Percentiles rank a stretch among this genome's conserved stretches.
Conservation (phyloP, 2,329 filamentous ascomycete genomes). For the Davidsoniella neocaledoniae region DNA sequence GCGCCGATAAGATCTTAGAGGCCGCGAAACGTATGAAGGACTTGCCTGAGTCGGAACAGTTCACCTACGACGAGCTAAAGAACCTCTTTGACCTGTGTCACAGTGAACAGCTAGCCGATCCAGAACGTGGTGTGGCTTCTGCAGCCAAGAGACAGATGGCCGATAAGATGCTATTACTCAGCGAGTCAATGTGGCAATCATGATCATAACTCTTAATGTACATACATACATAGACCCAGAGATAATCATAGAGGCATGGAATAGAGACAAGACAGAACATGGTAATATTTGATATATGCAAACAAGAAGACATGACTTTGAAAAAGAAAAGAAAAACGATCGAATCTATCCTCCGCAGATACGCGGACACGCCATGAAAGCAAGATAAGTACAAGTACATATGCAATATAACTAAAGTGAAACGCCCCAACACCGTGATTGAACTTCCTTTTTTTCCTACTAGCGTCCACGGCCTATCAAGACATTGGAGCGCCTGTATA, state of each 20-base stretch:
- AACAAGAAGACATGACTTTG: background rate
- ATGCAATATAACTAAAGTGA: slow-evolving; percentile 1
- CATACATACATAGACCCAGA: too few relatives aligned
- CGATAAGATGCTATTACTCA: slow-evolving; percentile 51
- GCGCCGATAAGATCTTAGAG: slow-evolving; percentile 46
- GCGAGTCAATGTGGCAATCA: slow-evolving; percentile 55
- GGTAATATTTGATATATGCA: slow-evolving; percentile 6
- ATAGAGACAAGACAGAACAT: background rate
- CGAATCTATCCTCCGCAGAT: background rate
- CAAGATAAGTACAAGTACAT: background rate
- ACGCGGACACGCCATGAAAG: too few relatives aligned
- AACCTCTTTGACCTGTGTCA: slow-evolving; percentile 49
- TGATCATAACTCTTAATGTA: slow-evolving; percentile 14
- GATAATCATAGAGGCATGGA: too few relatives aligned
- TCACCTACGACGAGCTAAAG: slow-evolving; percentile 51
- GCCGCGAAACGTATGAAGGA: slow-evolving; percentile 34
- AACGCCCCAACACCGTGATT: slow-evolving; percentile 7
- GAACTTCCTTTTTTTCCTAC: slow-evolving; percentile 4
- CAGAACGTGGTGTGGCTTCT: slow-evolving; percentile 49
- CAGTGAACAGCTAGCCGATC: slow-evolving; percentile 48
- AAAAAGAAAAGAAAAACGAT: slow-evolving; percentile 2
- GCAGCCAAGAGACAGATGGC: slow-evolving; percentile 53
- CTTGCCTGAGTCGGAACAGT: slow-evolving; percentile 21
- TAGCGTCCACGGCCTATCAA: too few relatives aligned
- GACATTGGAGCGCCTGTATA: too few relatives aligned